These are phyloP conservation scores for Wickerhamomyces hampshirensis DNA, from an alignment of 805 yeast genomes.

Conservation along the genomic window DNA sequence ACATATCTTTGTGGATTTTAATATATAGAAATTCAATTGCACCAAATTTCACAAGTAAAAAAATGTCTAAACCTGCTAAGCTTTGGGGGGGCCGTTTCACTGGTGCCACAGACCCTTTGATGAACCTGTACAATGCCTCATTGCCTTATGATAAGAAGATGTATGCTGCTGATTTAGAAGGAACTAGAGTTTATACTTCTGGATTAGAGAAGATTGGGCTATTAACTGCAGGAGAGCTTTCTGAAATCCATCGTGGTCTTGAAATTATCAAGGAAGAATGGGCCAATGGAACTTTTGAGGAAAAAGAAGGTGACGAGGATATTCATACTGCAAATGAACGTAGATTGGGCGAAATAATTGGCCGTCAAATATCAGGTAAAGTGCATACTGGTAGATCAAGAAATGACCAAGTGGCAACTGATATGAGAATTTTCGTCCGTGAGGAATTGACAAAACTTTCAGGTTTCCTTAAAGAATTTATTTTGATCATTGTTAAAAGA, in stretches of 20 bases:
- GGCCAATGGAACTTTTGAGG: conserved; percentile 62
- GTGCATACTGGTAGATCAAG: conserved; percentile 99
- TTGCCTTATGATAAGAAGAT: conserved; percentile 92
- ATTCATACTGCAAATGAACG: conserved; percentile 99
- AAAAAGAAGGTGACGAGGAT: conserved; percentile 91
- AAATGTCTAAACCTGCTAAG: conserved; percentile 38
- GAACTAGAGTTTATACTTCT: conserved; percentile 87
- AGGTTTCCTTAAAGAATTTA: conserved; percentile 52
- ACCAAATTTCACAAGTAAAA: not conserved
- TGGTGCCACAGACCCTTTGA: conserved; percentile 93
- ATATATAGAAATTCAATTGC: not conserved
- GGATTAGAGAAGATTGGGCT: conserved; percentile 81
- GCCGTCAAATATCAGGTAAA: conserved; percentile 90
- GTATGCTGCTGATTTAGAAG: conserved; percentile 92
- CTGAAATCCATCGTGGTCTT: conserved; percentile 81
- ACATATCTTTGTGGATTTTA: too few relatives aligned
- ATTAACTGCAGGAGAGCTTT: conserved; percentile 65
- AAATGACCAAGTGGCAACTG: conserved; percentile 99
- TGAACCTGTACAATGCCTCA: conserved; percentile 96
- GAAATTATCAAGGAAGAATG: conserved; percentile 73
- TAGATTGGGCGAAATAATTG: conserved; percentile 93
- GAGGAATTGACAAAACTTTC: conserved; percentile 59
- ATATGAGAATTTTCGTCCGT: conserved; percentile 91
- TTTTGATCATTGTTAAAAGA: conserved; percentile 63
- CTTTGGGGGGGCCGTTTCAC: conserved; percentile 99